These are phyloP conservation scores for Aphanomyces euteiches DNA, from an alignment of 352 stramenopile species.

Conservation along the genomic window DNA sequence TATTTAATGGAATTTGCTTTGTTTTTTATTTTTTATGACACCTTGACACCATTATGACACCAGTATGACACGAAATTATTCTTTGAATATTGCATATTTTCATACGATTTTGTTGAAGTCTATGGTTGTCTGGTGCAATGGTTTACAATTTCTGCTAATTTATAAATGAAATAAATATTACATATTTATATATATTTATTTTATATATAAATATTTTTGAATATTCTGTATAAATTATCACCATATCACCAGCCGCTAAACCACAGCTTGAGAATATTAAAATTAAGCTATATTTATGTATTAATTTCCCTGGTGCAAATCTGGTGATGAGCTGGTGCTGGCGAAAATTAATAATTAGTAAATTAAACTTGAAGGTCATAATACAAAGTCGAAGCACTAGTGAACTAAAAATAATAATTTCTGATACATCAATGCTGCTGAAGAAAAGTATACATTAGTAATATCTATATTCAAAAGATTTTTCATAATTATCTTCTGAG, in stretches of 20 bases:
- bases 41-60: too few relatives aligned
- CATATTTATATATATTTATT: constrained; percentile 16
- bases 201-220: constrained; percentile 22
- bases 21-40: too few relatives aligned
- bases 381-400: constrained; percentile 1
- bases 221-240: constrained; percentile 17
- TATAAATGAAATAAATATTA: constrained; percentile 12
- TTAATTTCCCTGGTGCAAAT: constrained; percentile 3
- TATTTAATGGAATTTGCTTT: neutral
- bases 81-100: too few relatives aligned
- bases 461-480: constrained; percentile 10
- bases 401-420: neutral
- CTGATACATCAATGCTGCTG: too few relatives aligned
- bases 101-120: neutral
- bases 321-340: constrained; percentile 3
- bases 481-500: constrained; percentile 21
- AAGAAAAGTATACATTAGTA: constrained; percentile 10
- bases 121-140: constrained; percentile 2
- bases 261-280: constrained; percentile 7
- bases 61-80: too few relatives aligned
- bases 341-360: constrained; percentile 6
- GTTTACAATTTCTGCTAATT: constrained; percentile 3
- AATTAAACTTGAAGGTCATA: neutral
- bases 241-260: neutral
- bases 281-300: neutral